phyloP scores from a whole-genome alignment of 768 basidiomycete genomes.

The Leucogyrophana mollusca region DNA sequence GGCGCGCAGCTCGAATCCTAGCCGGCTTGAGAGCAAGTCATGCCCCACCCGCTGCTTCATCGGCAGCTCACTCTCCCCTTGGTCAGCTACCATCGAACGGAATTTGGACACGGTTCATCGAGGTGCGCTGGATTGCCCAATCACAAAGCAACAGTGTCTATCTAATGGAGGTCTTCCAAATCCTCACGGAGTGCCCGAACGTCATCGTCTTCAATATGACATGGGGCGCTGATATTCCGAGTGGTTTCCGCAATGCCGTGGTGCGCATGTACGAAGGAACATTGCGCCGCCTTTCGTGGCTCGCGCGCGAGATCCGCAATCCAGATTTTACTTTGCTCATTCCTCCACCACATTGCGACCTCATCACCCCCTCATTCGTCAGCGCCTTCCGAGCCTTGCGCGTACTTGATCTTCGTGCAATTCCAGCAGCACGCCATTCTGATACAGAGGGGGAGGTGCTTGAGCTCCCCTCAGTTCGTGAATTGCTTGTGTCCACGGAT shows the following conservation, averaged over 20 bases:
- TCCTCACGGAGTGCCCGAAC: conserved; percentile 45
- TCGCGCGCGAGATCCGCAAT: too few relatives aligned
- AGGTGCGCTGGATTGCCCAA: conserved; percentile 45
- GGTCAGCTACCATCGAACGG: conserved; percentile 20
- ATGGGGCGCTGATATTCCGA: conserved; percentile 44
- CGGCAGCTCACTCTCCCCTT: background rate
- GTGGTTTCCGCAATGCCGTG: conserved; percentile 42
- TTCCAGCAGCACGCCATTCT: too few relatives aligned
- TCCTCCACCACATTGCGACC: too few relatives aligned
- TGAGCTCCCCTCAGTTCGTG: too few relatives aligned
- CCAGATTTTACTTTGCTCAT: too few relatives aligned
- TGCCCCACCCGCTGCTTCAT: too few relatives aligned
- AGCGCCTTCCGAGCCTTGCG: too few relatives aligned
- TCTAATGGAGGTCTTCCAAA: conserved; percentile 41
- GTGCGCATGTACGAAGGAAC: conserved; percentile 38
- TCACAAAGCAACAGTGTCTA: conserved; percentile 36
- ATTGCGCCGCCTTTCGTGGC: conserved; percentile 47
- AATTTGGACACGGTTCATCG: conserved; percentile 47
- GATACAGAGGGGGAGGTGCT: too few relatives aligned
- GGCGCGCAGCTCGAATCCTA: conserved; percentile 38
- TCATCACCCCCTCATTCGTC: too few relatives aligned
- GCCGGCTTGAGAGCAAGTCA: conserved; percentile 14
- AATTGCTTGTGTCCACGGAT: too few relatives aligned
- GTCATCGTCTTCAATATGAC: conserved; percentile 44
- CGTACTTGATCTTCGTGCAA: too few relatives aligned